Evolutionary conservation across 2,329 filamentous ascomycete genomes (phyloP).

Genomic region (Pseudofabraea citricarpa): DNA sequence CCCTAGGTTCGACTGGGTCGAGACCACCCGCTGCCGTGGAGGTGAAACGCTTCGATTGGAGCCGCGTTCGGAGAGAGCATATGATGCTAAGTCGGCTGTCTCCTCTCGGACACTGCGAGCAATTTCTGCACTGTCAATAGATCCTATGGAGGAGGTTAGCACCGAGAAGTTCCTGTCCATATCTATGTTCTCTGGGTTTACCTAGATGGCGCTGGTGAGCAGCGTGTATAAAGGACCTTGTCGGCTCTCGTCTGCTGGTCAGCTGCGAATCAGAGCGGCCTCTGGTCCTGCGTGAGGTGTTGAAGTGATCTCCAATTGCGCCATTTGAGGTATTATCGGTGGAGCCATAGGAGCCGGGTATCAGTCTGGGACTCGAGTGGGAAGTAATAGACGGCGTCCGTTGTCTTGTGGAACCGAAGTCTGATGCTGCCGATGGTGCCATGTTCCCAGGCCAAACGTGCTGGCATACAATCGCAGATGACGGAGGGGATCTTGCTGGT

Average conservation of each 20-base stretch:
- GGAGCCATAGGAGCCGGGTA: conserved; percentile 17
- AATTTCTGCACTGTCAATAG: conserved; percentile 66
- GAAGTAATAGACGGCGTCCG: conserved; percentile 17
- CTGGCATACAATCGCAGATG: too few species aligned
- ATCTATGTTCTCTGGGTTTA: conserved; percentile 29
- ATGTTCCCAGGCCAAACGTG: too few species aligned
- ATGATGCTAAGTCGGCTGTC: conserved; percentile 80
- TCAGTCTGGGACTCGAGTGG: conserved; percentile 21
- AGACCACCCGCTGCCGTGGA: conserved; percentile 10
- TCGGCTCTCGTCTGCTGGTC: conserved; percentile 52
- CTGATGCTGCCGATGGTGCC: conserved; percentile 12
- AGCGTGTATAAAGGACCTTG: conserved; percentile 67
- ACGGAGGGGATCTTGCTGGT: too few species aligned
- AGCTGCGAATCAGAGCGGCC: conserved; percentile 7
- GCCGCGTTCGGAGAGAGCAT: conserved; percentile 64
- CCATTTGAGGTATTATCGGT: conserved; percentile 12
- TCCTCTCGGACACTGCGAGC: conserved; percentile 78
- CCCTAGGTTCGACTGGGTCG: conserved; percentile 20
- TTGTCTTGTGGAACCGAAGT: conserved; percentile 12
- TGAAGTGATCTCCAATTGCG: conserved; percentile 5
- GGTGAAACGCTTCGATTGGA: conserved; percentile 27
- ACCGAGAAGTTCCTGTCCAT: too few species aligned
- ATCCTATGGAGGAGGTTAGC: conserved; percentile 32
- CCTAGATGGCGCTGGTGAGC: conserved; percentile 55
- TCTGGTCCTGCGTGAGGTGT: conserved; percentile 14